phyloP scores from a whole-genome alignment of 345 rosid species.

The Atalantia buxifolia region DNA sequence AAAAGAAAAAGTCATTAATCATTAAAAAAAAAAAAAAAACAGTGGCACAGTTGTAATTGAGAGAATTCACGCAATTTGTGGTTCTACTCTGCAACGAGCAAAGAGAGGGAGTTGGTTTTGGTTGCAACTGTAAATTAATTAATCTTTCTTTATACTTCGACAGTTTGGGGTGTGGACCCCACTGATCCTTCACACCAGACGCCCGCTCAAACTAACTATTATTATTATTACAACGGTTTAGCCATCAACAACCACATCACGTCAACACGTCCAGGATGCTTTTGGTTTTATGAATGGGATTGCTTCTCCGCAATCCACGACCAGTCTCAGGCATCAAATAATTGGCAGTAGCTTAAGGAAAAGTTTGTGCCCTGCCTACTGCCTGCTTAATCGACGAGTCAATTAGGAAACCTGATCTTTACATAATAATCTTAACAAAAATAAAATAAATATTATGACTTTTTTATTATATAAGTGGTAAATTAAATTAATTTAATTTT shows the following conservation, averaged over 20 bases:
- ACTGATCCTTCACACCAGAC: constrained; percentile 13
- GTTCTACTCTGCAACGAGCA: background rate
- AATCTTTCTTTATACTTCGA: background rate
- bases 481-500: too few relatives aligned
- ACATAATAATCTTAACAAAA: too few relatives aligned
- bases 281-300: too few relatives aligned
- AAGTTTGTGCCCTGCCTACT: too few relatives aligned
- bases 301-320: background rate
- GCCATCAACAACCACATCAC: constrained; percentile 1
- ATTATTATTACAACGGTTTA: background rate
- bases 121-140: background rate
- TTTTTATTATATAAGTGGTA: too few relatives aligned
- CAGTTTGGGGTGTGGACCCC: background rate
- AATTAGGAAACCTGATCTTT: too few relatives aligned
- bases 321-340: too few relatives aligned
- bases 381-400: too few relatives aligned
- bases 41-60: constrained; percentile 5
- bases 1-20: background rate
- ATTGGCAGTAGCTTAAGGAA: too few relatives aligned
- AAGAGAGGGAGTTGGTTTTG: background rate
- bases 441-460: too few relatives aligned
- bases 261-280: background rate
- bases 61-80: constrained; percentile 9
- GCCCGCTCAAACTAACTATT: constrained; percentile 17
- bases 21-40: too few relatives aligned